Percentiles rank a stretch among this genome's conserved stretches.
These are phyloP conservation scores for Musa balbisiana DNA, from an alignment of 202 grass and related monocot species.

Conservation along the genomic window DNA sequence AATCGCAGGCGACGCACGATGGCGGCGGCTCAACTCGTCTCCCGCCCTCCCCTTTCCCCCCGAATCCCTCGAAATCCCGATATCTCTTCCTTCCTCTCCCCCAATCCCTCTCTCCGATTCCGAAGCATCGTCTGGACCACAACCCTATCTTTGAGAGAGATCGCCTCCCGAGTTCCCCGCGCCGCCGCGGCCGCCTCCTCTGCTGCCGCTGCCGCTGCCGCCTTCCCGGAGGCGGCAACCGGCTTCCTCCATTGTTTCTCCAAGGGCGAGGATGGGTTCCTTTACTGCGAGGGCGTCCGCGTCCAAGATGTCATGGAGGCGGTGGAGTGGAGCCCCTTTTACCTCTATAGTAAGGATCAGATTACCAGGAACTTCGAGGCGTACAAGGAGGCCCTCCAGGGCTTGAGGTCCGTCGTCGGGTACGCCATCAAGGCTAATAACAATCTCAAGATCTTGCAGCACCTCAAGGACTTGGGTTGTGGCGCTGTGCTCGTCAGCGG, in stretches of 20 bases:
- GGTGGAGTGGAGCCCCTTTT: constrained; percentile 75
- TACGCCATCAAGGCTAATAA: constrained; percentile 96
- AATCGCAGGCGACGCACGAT: constrained; percentile 10
- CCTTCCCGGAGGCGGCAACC: constrained; percentile 7
- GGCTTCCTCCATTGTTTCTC: constrained; percentile 55
- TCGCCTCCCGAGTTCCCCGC: constrained; percentile 29
- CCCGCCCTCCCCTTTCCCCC: constrained; percentile 24
- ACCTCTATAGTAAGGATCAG: constrained; percentile 92
- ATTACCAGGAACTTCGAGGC: constrained; percentile 70
- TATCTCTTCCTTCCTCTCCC: constrained; percentile 3
- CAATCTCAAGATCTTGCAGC: constrained; percentile 62
- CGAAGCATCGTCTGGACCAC: background rate
- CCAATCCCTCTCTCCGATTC: constrained; percentile 3
- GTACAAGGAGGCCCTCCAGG: constrained; percentile 59
- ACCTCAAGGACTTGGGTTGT: constrained; percentile 55
- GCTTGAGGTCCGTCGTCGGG: constrained; percentile 56
- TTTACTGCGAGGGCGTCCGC: constrained; percentile 71
- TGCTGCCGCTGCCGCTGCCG: constrained; percentile 10
- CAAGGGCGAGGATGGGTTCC: constrained; percentile 53
- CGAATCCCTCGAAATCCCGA: constrained; percentile 25
- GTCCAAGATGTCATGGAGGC: constrained; percentile 69
- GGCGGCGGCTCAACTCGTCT: constrained; percentile 55
- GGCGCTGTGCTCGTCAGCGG: constrained; percentile 83
- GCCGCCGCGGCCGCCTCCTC: constrained; percentile 8
- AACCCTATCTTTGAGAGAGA: constrained; percentile 23